A percentile compares a stretch with the other conserved stretches of the same genome.
Evolutionary conservation across 2,329 filamentous ascomycete species (phyloP).

Genomic region (Apiospora malaysiana): DNA sequence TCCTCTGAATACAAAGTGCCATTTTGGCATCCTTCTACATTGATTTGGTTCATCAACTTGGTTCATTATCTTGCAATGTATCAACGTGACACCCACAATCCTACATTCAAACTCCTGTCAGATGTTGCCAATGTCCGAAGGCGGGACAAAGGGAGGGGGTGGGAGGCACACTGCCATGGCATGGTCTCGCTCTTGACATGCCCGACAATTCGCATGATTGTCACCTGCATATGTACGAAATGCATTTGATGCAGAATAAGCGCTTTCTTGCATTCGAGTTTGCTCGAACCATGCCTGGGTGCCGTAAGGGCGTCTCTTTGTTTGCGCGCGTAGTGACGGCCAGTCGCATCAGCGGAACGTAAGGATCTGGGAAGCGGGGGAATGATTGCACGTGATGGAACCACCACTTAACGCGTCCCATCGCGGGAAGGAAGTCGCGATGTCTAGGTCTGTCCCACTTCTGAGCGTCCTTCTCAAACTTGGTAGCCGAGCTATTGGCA

Average conservation of each 20-base stretch:
- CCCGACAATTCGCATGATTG: neutral
- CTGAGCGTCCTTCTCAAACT: neutral
- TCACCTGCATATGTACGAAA: neutral
- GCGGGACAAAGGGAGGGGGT: too few species aligned
- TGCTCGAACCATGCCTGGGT: neutral
- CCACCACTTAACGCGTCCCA: conserved; percentile 13
- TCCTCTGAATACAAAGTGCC: conserved; percentile 16
- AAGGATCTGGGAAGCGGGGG: conserved; percentile 6
- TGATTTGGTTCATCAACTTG: neutral
- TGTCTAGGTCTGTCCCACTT: conserved; percentile 5
- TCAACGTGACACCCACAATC: neutral
- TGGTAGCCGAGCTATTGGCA: neutral
- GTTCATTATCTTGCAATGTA: neutral
- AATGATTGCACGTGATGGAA: conserved; percentile 1
- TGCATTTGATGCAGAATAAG: neutral
- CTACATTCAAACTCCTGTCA: too few species aligned
- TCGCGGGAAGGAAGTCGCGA: conserved; percentile 11
- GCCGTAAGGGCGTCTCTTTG: neutral
- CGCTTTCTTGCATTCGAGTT: neutral
- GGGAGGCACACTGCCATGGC: neutral
- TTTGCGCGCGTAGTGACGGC: conserved; percentile 8
- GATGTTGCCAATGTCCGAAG: neutral
- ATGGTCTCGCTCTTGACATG: neutral
- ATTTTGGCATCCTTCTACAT: neutral
- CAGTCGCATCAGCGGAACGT: conserved; percentile 5